These are phyloP conservation scores for Mitragyna speciosa DNA, from an alignment of 257 asterid species.

Conservation along the genomic window DNA sequence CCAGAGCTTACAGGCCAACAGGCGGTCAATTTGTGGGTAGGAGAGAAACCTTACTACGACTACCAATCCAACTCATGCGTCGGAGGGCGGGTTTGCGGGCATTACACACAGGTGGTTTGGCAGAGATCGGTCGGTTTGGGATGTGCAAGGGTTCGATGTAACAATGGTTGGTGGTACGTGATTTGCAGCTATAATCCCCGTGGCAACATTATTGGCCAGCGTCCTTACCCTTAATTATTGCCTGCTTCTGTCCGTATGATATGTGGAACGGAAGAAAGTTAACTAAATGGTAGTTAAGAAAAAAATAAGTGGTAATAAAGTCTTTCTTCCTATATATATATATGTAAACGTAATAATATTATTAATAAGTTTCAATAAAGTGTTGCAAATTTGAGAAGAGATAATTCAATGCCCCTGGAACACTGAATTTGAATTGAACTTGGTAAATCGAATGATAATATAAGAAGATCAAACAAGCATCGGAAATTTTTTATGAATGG, in stretches of 20 bases:
- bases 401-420: no score
- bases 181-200: constrained; percentile 26
- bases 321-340: no score
- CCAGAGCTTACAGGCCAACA: constrained; percentile 27
- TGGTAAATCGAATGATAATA: no score
- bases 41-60: constrained; percentile 29
- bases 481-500: no score
- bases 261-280: not conserved
- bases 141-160: constrained; percentile 25
- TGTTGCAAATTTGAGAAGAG: no score
- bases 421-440: no score
- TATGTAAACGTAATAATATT: no score
- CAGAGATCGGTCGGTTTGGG: constrained; percentile 10
- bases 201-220: constrained; percentile 16
- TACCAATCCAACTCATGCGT: constrained; percentile 29
- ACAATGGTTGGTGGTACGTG: constrained; percentile 20
- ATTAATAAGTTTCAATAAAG: no score
- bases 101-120: constrained; percentile 31
- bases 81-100: constrained; percentile 8
- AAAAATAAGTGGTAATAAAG: no score
- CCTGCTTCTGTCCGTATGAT: not conserved
- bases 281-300: not conserved
- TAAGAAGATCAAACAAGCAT: no score
- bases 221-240: not conserved
- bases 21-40: constrained; percentile 44